phyloP scores from a whole-genome alignment of 495 filamentous ascomycete species.

The Penicillium ochrochloron region DNA sequence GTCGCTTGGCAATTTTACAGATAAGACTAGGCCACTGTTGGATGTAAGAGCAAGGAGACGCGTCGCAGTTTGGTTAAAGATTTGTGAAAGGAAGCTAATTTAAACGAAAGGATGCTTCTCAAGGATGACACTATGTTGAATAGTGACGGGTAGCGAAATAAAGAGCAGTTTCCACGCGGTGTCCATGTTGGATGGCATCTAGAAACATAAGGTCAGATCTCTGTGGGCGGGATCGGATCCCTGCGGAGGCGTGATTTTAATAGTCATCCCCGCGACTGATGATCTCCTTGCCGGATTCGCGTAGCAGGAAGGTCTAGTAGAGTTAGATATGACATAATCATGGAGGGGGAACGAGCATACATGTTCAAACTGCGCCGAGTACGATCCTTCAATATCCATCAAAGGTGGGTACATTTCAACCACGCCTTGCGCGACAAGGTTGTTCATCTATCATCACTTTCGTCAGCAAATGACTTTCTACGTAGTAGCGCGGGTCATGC shows the following conservation, averaged over 20 bases:
- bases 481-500: slow-evolving; percentile 13
- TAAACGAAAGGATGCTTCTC: slow-evolving; percentile 6
- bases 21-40: background rate
- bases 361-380: slow-evolving; percentile 67
- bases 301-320: slow-evolving; percentile 48
- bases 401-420: slow-evolving; percentile 59
- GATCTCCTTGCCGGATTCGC: slow-evolving; percentile 53
- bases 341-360: slow-evolving; percentile 38
- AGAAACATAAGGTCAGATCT: background rate
- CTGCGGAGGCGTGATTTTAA: slow-evolving; percentile 26
- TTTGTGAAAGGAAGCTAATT: background rate
- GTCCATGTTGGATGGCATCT: slow-evolving; percentile 16
- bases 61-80: background rate
- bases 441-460: slow-evolving; percentile 46
- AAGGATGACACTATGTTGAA: background rate
- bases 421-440: slow-evolving; percentile 56
- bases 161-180: background rate
- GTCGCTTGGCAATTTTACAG: background rate
- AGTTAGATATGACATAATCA: background rate
- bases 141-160: background rate
- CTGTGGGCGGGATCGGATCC: too few species aligned
- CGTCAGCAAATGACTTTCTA: background rate
- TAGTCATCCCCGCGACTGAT: slow-evolving; percentile 58
- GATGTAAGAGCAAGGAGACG: background rate
- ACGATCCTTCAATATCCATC: slow-evolving; percentile 59